Evolutionary conservation across 371 early-diverging fungal genomes (phyloP).

Genomic region (Smittium culicis): DNA sequence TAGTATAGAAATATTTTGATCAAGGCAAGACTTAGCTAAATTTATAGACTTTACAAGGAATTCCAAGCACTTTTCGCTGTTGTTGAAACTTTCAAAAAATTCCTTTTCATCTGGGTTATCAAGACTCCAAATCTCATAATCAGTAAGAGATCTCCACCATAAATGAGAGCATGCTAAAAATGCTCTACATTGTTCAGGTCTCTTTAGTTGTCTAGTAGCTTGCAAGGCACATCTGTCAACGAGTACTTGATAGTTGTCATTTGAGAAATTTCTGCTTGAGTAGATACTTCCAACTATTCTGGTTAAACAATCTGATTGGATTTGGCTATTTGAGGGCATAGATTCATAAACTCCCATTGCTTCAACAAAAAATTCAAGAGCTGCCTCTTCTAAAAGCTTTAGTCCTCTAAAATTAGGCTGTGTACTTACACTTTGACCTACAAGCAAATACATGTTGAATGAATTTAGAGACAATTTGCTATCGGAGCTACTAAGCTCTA

Average conservation of each 20-base stretch:
- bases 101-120: constrained; percentile 24
- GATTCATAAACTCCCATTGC: constrained; percentile 87
- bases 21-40: constrained; percentile 80
- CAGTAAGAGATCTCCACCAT: constrained; percentile 61
- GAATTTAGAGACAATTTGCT: constrained; percentile 38
- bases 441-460: constrained; percentile 60
- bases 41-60: constrained; percentile 78
- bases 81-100: constrained; percentile 40
- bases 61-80: constrained; percentile 66
- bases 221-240: constrained; percentile 74
- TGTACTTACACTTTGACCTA: constrained; percentile 54
- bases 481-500: constrained; percentile 21
- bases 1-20: constrained; percentile 61
- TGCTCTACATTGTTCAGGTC: constrained; percentile 81
- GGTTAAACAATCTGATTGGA: constrained; percentile 69
- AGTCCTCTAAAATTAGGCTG: constrained; percentile 37
- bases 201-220: constrained; percentile 70
- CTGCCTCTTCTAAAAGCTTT: constrained; percentile 65
- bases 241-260: constrained; percentile 78
- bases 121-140: constrained; percentile 28
- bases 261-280: constrained; percentile 52
- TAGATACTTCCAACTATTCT: constrained; percentile 67
- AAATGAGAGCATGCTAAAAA: constrained; percentile 62
- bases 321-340: constrained; percentile 66
- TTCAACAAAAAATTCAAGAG: constrained; percentile 85